Conservation (phyloP, 371 early-diverging fungal genomes). For the Quaeritorhiza haematococci region DNA sequence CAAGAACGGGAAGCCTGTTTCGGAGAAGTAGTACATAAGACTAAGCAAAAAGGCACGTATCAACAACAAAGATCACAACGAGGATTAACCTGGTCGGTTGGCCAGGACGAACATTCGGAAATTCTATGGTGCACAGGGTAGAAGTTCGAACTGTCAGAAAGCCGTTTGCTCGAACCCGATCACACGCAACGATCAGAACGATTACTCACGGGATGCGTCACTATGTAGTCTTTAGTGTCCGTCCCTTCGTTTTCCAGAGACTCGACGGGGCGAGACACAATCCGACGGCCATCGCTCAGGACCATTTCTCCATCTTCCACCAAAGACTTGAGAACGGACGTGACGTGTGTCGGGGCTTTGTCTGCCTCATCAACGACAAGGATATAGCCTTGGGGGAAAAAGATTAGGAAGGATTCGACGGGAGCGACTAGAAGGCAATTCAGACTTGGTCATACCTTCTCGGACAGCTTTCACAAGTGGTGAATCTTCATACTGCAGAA, state of each 20-base stretch:
- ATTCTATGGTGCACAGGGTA: too few relatives aligned
- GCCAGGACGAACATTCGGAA: constrained; percentile 84
- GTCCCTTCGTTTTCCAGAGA: constrained; percentile 2
- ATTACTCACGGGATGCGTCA: constrained; percentile 11
- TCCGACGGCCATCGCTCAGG: constrained; percentile 73
- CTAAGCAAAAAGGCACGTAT: neutral
- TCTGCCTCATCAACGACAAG: constrained; percentile 85
- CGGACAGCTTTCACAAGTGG: constrained; percentile 67
- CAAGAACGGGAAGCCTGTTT: constrained; percentile 51
- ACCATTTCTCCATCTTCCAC: constrained; percentile 85
- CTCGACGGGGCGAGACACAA: constrained; percentile 45
- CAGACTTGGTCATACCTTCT: constrained; percentile 36
- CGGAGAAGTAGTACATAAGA: too few relatives aligned
- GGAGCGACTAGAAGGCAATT: too few relatives aligned
- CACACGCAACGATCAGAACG: neutral
- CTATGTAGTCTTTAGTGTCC: constrained; percentile 11
- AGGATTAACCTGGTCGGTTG: constrained; percentile 70
- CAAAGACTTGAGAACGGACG: constrained; percentile 70
- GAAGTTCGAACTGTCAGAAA: too few relatives aligned
- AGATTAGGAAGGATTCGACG: too few relatives aligned
- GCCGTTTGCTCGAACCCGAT: constrained; percentile 30
- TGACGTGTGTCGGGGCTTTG: constrained; percentile 81
- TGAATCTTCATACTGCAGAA: constrained; percentile 70
- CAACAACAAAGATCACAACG: neutral
- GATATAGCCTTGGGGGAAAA: constrained; percentile 54